Base-by-base conservation (phyloP, 331 rosid genomes). In the Prunus yedoensis region DNA sequence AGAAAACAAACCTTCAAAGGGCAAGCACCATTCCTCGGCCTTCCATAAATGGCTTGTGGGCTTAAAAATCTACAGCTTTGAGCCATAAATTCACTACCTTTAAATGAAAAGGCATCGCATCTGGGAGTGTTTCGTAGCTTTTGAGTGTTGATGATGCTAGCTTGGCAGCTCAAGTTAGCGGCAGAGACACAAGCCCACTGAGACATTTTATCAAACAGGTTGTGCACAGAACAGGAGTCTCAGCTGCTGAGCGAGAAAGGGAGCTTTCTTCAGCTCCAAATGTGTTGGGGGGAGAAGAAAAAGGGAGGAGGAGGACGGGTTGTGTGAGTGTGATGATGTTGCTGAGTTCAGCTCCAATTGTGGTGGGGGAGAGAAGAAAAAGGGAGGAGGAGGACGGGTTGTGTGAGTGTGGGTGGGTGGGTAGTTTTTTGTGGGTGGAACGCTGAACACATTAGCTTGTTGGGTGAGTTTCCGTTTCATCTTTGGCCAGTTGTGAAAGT, bases 141-240 rank as follows among this genome's bases (percentile, higher is more conserved):
- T 63, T 50, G 83, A 30, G 74, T 1, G n/a, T 77, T 85, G 28
- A 74, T 27, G 41, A 52, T 10, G 23, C 67, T 73, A 28, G 70
- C 69, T 52, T 82, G 84, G 68, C 72, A 85, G 83, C 84, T 86
- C 78, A 86, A 71, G 83, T 86, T 87, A 43, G 85, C 81, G 18
- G 89, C 82, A 41, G 94, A 88, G 49, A 88, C 81, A 66, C 85
- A 90, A 9, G 90, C 87, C 79, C 80, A 89, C 25, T 68, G 78
- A 25, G 89, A 80, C 98, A 94, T 91, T 78, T 76, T 54, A 41
- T 69, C 81, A 10, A 74, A 66, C 77, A 66, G 21, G 7, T 11
- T 5, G 53, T 10, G 68, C 30, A 47, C 67, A 43, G 15, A 20
- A 18, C 17, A 51, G 10, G 38, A 13, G 25, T 70, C 46, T 32